Percentiles rank a stretch among this genome's conserved stretches.
phyloP scores from a whole-genome alignment of 441 rosid species.

The Populus hybrid region DNA sequence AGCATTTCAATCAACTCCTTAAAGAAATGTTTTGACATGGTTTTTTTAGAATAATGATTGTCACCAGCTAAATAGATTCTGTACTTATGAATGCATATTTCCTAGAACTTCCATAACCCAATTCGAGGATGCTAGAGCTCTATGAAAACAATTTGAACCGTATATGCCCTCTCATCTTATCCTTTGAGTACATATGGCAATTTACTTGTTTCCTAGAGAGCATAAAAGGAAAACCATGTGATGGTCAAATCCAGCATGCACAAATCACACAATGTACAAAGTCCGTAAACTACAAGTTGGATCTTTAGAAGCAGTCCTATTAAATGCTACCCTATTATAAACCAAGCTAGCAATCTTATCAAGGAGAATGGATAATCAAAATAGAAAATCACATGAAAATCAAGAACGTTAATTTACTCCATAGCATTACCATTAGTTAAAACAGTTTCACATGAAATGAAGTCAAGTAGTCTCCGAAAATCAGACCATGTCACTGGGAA shows the following conservation, averaged over 20 bases:
- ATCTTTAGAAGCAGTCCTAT: neutral
- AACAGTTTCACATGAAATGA: neutral
- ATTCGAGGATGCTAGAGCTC: neutral
- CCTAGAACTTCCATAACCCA: neutral
- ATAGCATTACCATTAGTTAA: neutral
- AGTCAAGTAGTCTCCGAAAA: no score
- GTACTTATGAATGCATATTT: neutral
- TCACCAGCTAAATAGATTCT: neutral
- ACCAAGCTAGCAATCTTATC: conserved; percentile 4
- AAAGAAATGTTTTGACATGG: neutral
- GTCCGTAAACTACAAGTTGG: neutral
- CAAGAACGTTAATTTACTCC: neutral
- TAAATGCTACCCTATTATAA: neutral
- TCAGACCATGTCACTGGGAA: no score
- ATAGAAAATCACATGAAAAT: neutral
- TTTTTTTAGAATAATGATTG: no score
- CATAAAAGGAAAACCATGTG: neutral
- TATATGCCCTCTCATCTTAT: neutral
- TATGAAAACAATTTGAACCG: neutral
- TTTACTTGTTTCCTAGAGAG: neutral
- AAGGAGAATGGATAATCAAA: neutral
- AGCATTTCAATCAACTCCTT: neutral
- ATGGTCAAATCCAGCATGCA: neutral
- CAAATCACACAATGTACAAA: neutral
- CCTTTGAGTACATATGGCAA: neutral